phyloP scores from a whole-genome alignment of 371 early-diverging fungal genomes.

The Vairimorpha necatrix region DNA sequence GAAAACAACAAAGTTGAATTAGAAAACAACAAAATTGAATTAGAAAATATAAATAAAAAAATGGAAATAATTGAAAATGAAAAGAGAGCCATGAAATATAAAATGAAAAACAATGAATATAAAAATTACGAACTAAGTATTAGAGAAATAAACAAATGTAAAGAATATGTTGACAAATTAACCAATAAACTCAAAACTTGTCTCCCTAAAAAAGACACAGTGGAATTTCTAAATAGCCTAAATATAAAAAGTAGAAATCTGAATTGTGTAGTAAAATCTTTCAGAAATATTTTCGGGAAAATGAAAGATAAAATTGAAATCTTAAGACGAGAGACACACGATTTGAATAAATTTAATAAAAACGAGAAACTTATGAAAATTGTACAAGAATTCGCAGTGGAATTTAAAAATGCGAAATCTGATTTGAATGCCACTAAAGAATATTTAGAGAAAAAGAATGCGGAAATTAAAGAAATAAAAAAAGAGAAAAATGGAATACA shows the following conservation, averaged over 20 bases:
- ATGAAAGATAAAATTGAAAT: slow-evolving; percentile 34
- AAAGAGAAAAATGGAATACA: slow-evolving; percentile 43
- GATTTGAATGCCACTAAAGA: slow-evolving; percentile 46
- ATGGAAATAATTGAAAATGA: slow-evolving; percentile 35
- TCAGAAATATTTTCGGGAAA: slow-evolving; percentile 30
- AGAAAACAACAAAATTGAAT: not conserved
- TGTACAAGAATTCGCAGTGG: slow-evolving; percentile 48
- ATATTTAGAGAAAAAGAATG: slow-evolving; percentile 58
- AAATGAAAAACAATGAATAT: not conserved
- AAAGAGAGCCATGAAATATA: slow-evolving; percentile 35
- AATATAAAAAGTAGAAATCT: not conserved
- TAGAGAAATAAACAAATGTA: not conserved
- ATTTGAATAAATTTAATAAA: slow-evolving; percentile 50
- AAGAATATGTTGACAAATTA: not conserved
- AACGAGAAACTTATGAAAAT: slow-evolving; percentile 34
- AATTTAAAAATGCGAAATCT: slow-evolving; percentile 55
- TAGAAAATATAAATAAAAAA: slow-evolving; percentile 11
- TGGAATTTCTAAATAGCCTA: slow-evolving; percentile 9
- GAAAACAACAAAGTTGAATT: not conserved
- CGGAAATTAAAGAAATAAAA: slow-evolving; percentile 57
- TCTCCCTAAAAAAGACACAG: not conserved
- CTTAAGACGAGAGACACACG: slow-evolving; percentile 44
- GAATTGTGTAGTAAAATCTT: slow-evolving; percentile 27
- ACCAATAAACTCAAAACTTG: not conserved
- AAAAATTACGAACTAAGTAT: not conserved